Evolutionary conservation across 495 filamentous ascomycete genomes (phyloP), one percentile per base, ranked within the genome.

Genomic region (Daldinia childiae): DNA sequence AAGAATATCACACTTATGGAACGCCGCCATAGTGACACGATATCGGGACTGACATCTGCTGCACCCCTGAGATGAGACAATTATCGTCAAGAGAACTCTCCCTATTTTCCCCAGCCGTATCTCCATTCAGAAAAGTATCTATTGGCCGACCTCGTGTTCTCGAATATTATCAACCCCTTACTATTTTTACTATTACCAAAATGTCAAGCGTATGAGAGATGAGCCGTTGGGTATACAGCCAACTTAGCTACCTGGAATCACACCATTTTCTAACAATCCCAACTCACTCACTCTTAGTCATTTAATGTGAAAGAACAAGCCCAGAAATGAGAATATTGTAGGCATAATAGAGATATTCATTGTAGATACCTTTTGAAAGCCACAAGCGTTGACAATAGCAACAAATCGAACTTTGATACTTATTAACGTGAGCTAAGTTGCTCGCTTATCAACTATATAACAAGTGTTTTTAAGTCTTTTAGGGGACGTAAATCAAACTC

Each of bases 31-130:
- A 24, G 43, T 48, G 43, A 21, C 19, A 48, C 43, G 8, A 48
- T 24, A 48, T 48, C 2, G 19, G 43, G 43, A 8, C 24, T 21
- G 43, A 48, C 21, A 24, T 48, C 3, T 12, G 9, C 43, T 24
- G 43, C 9, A 48, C 43, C 43, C 43, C 43, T 48, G 43, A 48
- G 19, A 48, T 24, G 43, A 48, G 43, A 48, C 43, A 48, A 48
- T 48, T 48, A 4, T 2, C 5, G 43, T 24, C 43, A 48, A 24
- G 43, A 48, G 19, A 48, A 48, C 19, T 21, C 12, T 19, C 5
- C 43, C 9, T 48, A 48, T 48, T 11, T 21, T 12, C 26, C 19
- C 43, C 1, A 48, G 43, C 43, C 0, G 43, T 48, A 21, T 48
- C 43, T 21, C 4, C 17, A 48, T 24, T 21, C 43, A 21, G 43